Evolutionary conservation across 768 basidiomycete species (phyloP).

Genomic region (Inosperma sp.): DNA sequence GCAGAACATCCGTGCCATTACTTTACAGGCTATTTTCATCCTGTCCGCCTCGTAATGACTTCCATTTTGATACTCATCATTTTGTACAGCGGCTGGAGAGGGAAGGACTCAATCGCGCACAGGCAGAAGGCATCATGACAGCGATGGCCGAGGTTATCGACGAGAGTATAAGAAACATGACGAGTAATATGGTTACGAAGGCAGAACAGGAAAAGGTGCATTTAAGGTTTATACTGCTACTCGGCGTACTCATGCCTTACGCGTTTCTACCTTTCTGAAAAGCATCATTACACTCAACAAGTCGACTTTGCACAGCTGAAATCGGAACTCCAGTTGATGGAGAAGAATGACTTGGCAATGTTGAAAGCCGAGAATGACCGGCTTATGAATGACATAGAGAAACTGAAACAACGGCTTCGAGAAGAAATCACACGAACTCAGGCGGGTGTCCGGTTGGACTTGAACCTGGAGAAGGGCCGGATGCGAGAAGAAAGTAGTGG

Average conservation of each 20-base stretch:
- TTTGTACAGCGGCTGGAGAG: conserved; percentile 88
- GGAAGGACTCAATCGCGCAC: conserved; percentile 83
- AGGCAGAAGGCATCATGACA: conserved; percentile 96
- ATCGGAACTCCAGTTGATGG: conserved; percentile 92
- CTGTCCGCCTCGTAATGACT: conserved; percentile 35
- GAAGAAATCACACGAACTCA: conserved; percentile 92
- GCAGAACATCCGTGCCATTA: too few species aligned
- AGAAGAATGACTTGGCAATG: conserved; percentile 94
- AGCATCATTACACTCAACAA: conserved; percentile 93
- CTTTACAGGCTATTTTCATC: too few species aligned
- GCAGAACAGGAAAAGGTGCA: conserved; percentile 93
- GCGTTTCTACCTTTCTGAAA: background rate
- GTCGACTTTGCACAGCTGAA: conserved; percentile 97
- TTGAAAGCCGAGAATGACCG: conserved; percentile 96
- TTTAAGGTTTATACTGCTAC: too few species aligned
- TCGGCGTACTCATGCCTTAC: background rate
- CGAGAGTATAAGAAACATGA: conserved; percentile 95
- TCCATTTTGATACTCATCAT: conserved; percentile 94
- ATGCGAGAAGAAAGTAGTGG: conserved; percentile 89
- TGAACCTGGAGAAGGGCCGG: conserved; percentile 95
- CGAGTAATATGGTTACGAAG: conserved; percentile 92
- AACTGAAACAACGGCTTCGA: conserved; percentile 86
- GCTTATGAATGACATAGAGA: conserved; percentile 86
- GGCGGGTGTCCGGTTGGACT: conserved; percentile 86
- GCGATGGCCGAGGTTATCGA: conserved; percentile 97